These are phyloP conservation scores for Hypericum perforatum DNA, from an alignment of 345 rosid genomes.

Conservation along the genomic window DNA sequence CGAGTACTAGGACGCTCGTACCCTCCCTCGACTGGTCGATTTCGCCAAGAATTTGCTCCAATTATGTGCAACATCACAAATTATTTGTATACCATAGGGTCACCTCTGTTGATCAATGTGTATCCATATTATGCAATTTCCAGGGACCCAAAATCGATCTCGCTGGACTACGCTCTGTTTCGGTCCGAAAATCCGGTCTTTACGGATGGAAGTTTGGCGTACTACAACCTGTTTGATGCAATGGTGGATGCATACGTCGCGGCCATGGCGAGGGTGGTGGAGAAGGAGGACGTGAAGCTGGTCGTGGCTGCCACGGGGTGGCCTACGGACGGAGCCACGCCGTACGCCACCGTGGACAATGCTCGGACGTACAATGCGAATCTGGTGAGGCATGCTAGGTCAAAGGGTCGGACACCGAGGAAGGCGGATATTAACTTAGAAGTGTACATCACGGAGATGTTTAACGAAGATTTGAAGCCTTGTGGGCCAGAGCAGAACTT, in stretches of 20 bases:
- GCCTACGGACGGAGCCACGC: slow-evolving; percentile 3
- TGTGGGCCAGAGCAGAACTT: too few relatives aligned
- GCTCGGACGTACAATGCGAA: slow-evolving; percentile 1
- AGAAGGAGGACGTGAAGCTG: slow-evolving; percentile 8
- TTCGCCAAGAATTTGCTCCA: background rate
- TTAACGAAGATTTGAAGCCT: too few relatives aligned
- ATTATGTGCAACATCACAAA: slow-evolving; percentile 6
- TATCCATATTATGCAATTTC: slow-evolving; percentile 11
- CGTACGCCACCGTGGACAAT: slow-evolving; percentile 3
- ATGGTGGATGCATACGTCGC: slow-evolving; percentile 19
- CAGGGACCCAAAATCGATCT: slow-evolving; percentile 5
- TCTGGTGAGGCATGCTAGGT: background rate
- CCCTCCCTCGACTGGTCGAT: slow-evolving; percentile 17
- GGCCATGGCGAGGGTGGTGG: slow-evolving; percentile 15
- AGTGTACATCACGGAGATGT: too few relatives aligned
- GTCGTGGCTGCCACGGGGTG: slow-evolving; percentile 9
- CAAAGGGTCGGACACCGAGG: too few relatives aligned
- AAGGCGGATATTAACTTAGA: too few relatives aligned
- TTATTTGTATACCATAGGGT: slow-evolving; percentile 4
- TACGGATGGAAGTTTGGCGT: slow-evolving; percentile 8
- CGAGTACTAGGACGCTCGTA: slow-evolving; percentile 10
- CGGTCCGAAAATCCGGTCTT: slow-evolving; percentile 4
- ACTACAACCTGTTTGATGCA: slow-evolving; percentile 18
- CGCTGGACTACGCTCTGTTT: slow-evolving; percentile 16
- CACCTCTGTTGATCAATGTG: slow-evolving; percentile 15